Evolutionary conservation across 139 green algal genomes (phyloP).

Genomic region (Tetradesmus obliquus): DNA sequence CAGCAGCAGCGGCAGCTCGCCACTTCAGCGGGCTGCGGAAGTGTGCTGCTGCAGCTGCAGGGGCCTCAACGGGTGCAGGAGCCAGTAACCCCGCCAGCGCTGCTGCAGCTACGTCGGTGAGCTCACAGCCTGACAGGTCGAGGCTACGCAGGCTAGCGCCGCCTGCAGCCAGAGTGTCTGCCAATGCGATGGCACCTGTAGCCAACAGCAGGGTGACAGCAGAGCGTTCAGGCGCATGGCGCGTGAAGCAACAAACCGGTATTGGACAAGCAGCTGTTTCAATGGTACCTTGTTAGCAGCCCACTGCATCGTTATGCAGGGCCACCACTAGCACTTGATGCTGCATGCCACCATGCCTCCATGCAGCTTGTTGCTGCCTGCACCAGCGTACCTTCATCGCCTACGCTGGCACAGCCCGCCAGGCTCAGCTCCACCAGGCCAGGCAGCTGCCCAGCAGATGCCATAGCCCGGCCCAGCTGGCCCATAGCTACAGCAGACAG

Average conservation of each 20-base stretch:
- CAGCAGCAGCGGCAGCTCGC: background rate
- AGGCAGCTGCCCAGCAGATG: background rate
- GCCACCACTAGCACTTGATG: no score
- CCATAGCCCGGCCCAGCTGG: slow-evolving; percentile 9
- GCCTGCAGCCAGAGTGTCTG: background rate
- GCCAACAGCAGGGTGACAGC: background rate
- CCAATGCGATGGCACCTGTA: slow-evolving; percentile 10
- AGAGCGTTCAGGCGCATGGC: no score
- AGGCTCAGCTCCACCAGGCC: background rate
- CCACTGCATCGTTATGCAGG: no score
- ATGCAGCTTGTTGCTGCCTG: background rate
- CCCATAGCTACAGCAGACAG: background rate
- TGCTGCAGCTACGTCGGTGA: background rate
- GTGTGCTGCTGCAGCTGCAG: background rate
- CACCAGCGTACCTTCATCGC: background rate
- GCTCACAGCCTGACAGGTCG: slow-evolving; percentile 28
- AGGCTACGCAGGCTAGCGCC: background rate
- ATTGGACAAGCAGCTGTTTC: no score
- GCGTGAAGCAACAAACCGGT: no score
- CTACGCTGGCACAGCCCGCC: background rate
- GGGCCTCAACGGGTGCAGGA: background rate
- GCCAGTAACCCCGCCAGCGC: background rate
- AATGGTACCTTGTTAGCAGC: no score
- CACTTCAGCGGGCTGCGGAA: background rate
- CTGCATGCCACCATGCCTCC: background rate